Percentiles rank a stretch among this genome's conserved stretches.
Evolutionary conservation across 768 basidiomycete species (phyloP).

Genomic region (Naganishia antarctica): DNA sequence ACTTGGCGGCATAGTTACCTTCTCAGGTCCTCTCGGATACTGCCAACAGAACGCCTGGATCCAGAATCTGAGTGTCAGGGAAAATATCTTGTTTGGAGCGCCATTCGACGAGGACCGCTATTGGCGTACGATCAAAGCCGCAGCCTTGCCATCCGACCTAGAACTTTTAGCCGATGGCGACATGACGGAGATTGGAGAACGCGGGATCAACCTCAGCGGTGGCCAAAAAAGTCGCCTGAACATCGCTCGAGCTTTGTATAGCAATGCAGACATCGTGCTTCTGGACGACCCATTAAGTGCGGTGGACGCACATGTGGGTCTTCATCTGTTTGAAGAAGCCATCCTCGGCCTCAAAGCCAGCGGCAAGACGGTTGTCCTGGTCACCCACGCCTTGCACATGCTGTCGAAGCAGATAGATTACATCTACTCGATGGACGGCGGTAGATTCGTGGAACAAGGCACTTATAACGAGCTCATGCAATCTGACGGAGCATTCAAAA

Average conservation of each 20-base stretch:
- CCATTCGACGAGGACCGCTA: slow-evolving; percentile 63
- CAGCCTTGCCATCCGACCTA: slow-evolving; percentile 62
- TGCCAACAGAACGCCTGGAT: slow-evolving; percentile 74
- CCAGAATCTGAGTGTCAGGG: slow-evolving; percentile 60
- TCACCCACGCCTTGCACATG: slow-evolving; percentile 60
- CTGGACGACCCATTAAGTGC: slow-evolving; percentile 40
- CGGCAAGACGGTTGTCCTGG: slow-evolving; percentile 58
- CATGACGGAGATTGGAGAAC: slow-evolving; percentile 59
- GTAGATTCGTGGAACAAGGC: slow-evolving; percentile 55
- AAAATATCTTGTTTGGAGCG: slow-evolving; percentile 66
- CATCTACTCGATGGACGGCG: slow-evolving; percentile 55
- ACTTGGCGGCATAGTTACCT: slow-evolving; percentile 55
- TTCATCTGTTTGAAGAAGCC: slow-evolving; percentile 64
- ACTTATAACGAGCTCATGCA: slow-evolving; percentile 57
- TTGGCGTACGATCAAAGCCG: slow-evolving; percentile 60
- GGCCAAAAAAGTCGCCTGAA: slow-evolving; percentile 64
- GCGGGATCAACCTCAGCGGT: slow-evolving; percentile 49
- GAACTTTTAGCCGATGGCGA: slow-evolving; percentile 66
- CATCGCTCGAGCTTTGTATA: slow-evolving; percentile 67
- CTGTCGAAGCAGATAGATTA: slow-evolving; percentile 55
- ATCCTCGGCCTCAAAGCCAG: slow-evolving; percentile 55
- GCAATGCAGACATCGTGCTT: slow-evolving; percentile 39
- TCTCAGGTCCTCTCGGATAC: slow-evolving; percentile 65
- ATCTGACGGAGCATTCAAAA: slow-evolving; percentile 57
- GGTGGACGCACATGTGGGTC: slow-evolving; percentile 71